Base-by-base conservation (phyloP, 2,329 filamentous ascomycete genomes). In the Chalaropsis thielavioides region DNA sequence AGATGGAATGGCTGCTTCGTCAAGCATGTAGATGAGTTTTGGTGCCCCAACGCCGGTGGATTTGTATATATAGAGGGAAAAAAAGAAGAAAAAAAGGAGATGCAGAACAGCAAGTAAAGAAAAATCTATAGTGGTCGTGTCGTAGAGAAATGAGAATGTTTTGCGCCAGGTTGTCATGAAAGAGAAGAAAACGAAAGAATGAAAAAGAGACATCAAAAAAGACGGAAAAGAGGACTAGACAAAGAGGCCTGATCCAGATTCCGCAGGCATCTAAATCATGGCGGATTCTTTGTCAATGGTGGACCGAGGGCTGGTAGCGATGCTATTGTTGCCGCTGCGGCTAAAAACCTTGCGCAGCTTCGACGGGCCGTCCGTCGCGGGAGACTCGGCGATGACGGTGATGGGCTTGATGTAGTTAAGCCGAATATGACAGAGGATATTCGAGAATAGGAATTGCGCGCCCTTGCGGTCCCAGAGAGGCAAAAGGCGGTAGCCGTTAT, bases 371-470 rank as follows among this genome's bases (percentile, higher is more conserved):
- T 24, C 46, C 64, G 41, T 72, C 41, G 24, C 11, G 17, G 51
- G 40, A 22, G 38, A 46, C n/a, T 49, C 49, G 15, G 58, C 40
- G 59, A 81, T 76, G 58, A 86, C 77, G 69, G 83, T 81, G 68
- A 82, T 78, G 67, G 80, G 82, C 58, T 81, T 81, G 44, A 81
- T 76, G 15, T 80, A 77, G 46, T 82, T 79, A 38, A 83, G 88
- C 69, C 85, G 85, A 76, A 97, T 89, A 71, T 86, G 87, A 77
- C 92, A 96, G 75, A 97, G 96, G 17, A 99, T 79, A 11, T 91
- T 95, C 1, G 94, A 96, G 76, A 96, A 96, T 54, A 96, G 81
- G 73, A 95, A 97, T 70, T 92, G 90, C 70, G 96, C 92, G 67
- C 92, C 94, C 68, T 90, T 89, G 65, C 85, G 82, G 75, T 97